Evolutionary conservation across 1,139 yeast genomes (phyloP).

Genomic region (Suhomyces terraborum): DNA sequence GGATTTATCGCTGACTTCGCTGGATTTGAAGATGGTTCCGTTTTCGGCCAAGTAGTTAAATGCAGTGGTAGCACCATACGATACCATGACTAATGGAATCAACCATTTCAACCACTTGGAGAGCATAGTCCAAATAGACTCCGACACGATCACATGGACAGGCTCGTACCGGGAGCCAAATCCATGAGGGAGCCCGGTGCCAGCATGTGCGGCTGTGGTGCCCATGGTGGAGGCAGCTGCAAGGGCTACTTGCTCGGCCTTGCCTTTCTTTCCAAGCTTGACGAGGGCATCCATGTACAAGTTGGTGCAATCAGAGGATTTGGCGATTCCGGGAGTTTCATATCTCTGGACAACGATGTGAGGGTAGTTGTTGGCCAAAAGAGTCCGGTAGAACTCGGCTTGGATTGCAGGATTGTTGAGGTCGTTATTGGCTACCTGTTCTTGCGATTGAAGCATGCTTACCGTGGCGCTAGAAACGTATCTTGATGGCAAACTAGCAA

Average conservation of each 20-base stretch:
- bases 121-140: conserved; percentile 71
- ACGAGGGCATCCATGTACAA: conserved; percentile 79
- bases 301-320: conserved; percentile 73
- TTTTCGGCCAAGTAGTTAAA: conserved; percentile 81
- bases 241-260: conserved; percentile 64
- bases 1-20: conserved; percentile 73
- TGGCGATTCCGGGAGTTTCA: conserved; percentile 88
- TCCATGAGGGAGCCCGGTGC: conserved; percentile 37
- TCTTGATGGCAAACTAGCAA: background rate
- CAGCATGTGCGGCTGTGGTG: conserved; percentile 23
- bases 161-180: conserved; percentile 67
- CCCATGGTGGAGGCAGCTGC: conserved; percentile 25
- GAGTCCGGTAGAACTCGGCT: conserved; percentile 74
- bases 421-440: conserved; percentile 79
- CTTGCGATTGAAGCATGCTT: conserved; percentile 62
- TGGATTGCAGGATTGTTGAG: conserved; percentile 68
- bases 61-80: conserved; percentile 74
- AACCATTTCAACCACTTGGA: conserved; percentile 92
- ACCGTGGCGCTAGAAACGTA: conserved; percentile 29
- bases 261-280: conserved; percentile 72
- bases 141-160: conserved; percentile 86
- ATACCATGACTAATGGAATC: conserved; percentile 71
- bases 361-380: conserved; percentile 81
- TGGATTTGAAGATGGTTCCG: conserved; percentile 77
- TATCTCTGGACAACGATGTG: conserved; percentile 89